Evolutionary conservation across 495 filamentous ascomycete genomes (phyloP), one percentile per base, ranked within the genome.

Genomic region (Sphaerosporella brunnea): DNA sequence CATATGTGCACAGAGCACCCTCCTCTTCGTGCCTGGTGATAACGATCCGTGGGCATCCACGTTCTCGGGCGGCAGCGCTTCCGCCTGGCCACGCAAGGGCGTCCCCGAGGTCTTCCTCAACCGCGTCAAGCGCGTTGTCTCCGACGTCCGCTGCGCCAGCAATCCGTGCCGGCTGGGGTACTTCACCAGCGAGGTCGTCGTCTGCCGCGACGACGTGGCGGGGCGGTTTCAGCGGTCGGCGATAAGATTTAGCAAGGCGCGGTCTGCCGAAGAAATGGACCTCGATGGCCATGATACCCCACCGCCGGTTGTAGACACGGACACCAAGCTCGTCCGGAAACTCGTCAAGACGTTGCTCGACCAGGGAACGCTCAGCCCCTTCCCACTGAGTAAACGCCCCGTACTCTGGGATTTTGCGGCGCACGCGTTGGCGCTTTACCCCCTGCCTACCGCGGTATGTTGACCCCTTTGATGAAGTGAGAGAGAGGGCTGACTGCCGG

Each of bases 41-140:
- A 92, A 93, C 61, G 90, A 97, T 60, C 84, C 86, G 9, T 97
- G 90, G 90, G 66, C 75, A 20, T 88, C 84, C 0, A 73, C 84
- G 2, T 93, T 93, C 63, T 79, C 79, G 1, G 78, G 75, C 10
- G 90, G 90, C n/a, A 79, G 84, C 35, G 73, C 82, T 1, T 72
- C 78, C 0, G 69, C 77, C 5, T 57, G 95, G 10, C 90, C 90
- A 0, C 69, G 81, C 10, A 75, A 78, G 38, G 58, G 66, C 0
- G 71, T 97, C 2, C 92, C 90, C 5, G 82, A 88, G 1, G 57
- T 94, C 36, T 96, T 95, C 60, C 93, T 87, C 0, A 81, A 77
- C 5, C 67, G 90, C 10, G 71, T 97, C 23, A 75, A 77, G 59
- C 71, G 87, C 49, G 84, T 75, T 13, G 60, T 65, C 40, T 83